Evolutionary conservation across 345 rosid species (phyloP).

Genomic region (Corymbia maculata): DNA sequence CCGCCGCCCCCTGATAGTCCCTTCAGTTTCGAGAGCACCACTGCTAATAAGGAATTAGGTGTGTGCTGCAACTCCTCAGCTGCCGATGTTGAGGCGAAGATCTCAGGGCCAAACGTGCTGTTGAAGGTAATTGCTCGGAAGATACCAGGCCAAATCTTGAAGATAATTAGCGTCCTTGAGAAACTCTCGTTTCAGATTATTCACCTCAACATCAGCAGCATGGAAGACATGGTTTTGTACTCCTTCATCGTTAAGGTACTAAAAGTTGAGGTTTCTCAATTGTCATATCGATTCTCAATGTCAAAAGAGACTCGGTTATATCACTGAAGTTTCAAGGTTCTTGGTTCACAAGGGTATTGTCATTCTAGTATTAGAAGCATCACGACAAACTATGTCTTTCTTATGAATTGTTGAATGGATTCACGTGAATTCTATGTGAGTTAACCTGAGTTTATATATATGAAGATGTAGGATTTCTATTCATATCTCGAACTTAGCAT

Average conservation of each 20-base stretch:
- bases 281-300: not conserved
- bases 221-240: constrained; percentile 90
- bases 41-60: constrained; percentile 13
- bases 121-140: constrained; percentile 47
- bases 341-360: not conserved
- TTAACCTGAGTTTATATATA: not conserved
- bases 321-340: not conserved
- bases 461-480: not conserved
- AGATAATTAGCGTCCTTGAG: constrained; percentile 67
- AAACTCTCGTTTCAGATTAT: constrained; percentile 70
- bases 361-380: not conserved
- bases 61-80: constrained; percentile 74
- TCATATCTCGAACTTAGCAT: not conserved
- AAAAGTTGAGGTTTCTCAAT: not conserved
- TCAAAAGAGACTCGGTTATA: not conserved
- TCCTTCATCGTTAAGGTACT: constrained; percentile 79
- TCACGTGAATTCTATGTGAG: not conserved
- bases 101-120: constrained; percentile 73
- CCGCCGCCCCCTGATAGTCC: not conserved
- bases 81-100: constrained; percentile 91
- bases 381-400: not conserved
- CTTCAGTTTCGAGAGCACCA: constrained; percentile 3
- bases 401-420: not conserved
- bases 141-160: constrained; percentile 57
- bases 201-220: constrained; percentile 77